Base-by-base conservation (phyloP, 148 eudicot species). In the Mesembryanthemum crystallinum region DNA sequence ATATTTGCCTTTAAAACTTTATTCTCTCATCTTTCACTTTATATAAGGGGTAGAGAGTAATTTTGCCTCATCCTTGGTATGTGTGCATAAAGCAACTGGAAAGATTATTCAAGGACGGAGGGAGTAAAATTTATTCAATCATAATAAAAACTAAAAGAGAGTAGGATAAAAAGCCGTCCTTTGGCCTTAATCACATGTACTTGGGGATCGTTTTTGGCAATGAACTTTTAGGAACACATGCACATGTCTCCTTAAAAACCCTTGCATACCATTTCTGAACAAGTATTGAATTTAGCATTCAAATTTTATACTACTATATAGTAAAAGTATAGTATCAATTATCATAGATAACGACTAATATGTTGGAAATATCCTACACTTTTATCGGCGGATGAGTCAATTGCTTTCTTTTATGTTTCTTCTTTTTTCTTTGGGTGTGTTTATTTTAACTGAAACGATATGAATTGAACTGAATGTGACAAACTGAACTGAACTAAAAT, bases 211-310 rank as follows among this genome's bases (percentile, higher is more conserved):
- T 32, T 71, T 71, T 71, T 52, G 29, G 74, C 43, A 55, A 74
- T 30, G 47, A 45, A 13, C 12, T 37, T 29, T 47, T 13, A 23
- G 62, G 15, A 65, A 64, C 71, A 75, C 71, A 64, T 75, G 77
- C 77, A 30, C 39, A 64, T 75, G 77, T 64, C 62, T 75, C 11
- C 32, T 75, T 49, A 49, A 64, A 32, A n/a, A 68, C 61, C 60
- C 47, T 64, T 73, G 8, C 55, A 32, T 18, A 33, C 71, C 29
- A 49, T 64, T 64, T 63, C 18, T 1, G 39, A 9, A 58, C 39
- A 43, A 43, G 13, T 25, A 42, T 30, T 75, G 6, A n/a, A 75
- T 64, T 47, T 51, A 33, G 28, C 62, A 51, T 17, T 32, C 37
- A 69, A 69, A 1, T 27, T 47, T 27, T 28, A 1, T 64, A 33